Evolutionary conservation across 2,329 filamentous ascomycete genomes (phyloP).

Genomic region (Fulvia fulva): DNA sequence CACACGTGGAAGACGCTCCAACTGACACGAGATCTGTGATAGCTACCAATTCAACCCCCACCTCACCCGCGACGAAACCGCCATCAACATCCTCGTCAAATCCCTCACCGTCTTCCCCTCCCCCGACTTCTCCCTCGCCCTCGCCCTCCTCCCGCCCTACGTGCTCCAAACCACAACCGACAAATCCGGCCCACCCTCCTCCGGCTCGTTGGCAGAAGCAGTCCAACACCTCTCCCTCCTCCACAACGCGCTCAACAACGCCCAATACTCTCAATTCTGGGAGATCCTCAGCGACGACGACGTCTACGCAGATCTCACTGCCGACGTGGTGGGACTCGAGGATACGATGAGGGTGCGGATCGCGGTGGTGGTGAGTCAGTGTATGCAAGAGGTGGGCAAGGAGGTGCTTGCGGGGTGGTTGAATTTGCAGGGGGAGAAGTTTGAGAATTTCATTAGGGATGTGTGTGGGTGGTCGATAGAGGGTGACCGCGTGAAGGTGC

Average conservation of each 20-base stretch:
- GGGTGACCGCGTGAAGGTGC: constrained; percentile 64
- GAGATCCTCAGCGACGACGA: constrained; percentile 87
- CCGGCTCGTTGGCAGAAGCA: constrained; percentile 74
- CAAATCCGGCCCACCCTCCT: constrained; percentile 44
- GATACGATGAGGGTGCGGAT: constrained; percentile 88
- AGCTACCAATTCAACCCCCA: constrained; percentile 99
- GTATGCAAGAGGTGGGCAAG: constrained; percentile 67
- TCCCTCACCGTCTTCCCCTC: constrained; percentile 95
- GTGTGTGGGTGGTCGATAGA: constrained; percentile 79
- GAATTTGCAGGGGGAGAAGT: constrained; percentile 44
- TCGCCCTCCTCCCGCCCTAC: constrained; percentile 88
- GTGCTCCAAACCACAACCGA: constrained; percentile 60
- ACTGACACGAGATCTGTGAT: constrained; percentile 8
- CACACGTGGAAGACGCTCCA: not conserved
- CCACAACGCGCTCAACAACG: constrained; percentile 81
- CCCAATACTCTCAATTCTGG: constrained; percentile 93
- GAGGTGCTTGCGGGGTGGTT: constrained; percentile 48
- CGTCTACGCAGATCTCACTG: constrained; percentile 89
- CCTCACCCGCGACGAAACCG: constrained; percentile 91
- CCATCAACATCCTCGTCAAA: constrained; percentile 99
- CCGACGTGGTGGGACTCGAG: constrained; percentile 92
- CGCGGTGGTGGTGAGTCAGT: constrained; percentile 80
- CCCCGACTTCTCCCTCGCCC: constrained; percentile 87
- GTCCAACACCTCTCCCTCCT: constrained; percentile 81
- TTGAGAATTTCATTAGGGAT: constrained; percentile 48